Base-by-base conservation (phyloP, 148 eudicot genomes). In the Cornus kousa region DNA sequence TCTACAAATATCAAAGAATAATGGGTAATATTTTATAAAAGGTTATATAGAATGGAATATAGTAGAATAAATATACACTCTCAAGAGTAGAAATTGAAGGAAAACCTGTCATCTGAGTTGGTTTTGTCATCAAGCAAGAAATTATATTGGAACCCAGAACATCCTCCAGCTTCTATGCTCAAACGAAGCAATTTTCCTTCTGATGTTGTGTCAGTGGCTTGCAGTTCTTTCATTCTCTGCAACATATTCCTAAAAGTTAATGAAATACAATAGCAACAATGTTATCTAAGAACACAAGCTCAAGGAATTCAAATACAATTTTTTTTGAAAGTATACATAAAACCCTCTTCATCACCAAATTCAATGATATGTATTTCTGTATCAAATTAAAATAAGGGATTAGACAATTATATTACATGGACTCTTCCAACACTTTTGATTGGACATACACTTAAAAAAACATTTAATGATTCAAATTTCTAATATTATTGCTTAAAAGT, bases 81-180 rank as follows among this genome's bases (percentile, higher is more conserved):
- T 14, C 40, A 11, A 8, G 62, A 68, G 8, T 24, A 74, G 43
- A 65, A 64, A 70, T 20, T 13, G 40, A 57, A 24, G 37, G 31
- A 24, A 76, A 57, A 91, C 99, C 97, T 92, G 87, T 96, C 99
- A 86, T 96, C 99, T 33, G 80, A 48, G 77, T 80, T 88, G 74
- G 81, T 84, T 70, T 90, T 94, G 75, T 90, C 91, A 67, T 94
- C 99, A 43, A 96, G 94, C 8, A 85, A 79, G 82, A 96, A 96
- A 67, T 90, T 90, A 77, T 96, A 96, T 71, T 96, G 99, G 80
- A 96, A 96, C 2, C 99, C 99, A 37, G 99, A 96, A 86, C 99
- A 96, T 32, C 99, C 99, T 48, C 99, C 99, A 31, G 99, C 98
- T 88, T 96, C 99, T 60, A 94, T 94, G 81, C 98, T 90, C 78